Percentiles rank a stretch among this genome's conserved stretches.
Evolutionary conservation across 225 moss, liverwort and hornwort genomes (phyloP).

Genomic region (Marchantia paleacea): DNA sequence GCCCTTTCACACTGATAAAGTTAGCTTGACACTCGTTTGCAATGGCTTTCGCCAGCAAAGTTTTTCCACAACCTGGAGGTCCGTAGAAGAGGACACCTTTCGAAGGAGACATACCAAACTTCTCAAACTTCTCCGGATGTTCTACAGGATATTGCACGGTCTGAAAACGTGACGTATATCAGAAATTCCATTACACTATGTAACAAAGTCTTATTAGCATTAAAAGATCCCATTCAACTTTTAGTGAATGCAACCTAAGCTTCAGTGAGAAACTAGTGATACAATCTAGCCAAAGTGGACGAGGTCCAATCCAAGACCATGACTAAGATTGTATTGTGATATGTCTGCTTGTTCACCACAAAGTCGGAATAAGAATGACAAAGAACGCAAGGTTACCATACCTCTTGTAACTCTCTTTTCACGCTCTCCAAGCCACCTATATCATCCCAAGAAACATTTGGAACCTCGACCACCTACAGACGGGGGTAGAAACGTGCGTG

Average conservation of each 20-base stretch:
- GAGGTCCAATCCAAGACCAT: not conserved
- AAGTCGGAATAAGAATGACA: not conserved
- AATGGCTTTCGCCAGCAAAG: slow-evolving; percentile 90
- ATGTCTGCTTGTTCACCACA: not conserved
- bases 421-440: slow-evolving; percentile 38
- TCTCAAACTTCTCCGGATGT: slow-evolving; percentile 99
- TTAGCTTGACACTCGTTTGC: slow-evolving; percentile 83
- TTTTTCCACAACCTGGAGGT: slow-evolving; percentile 93
- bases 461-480: slow-evolving; percentile 35
- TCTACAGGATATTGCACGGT: slow-evolving; percentile 98
- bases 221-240: not conserved
- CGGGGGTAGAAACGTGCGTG: not conserved
- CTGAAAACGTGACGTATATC: slow-evolving; percentile 30
- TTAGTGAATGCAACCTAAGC: not conserved
- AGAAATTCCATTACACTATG: not conserved
- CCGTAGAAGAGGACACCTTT: slow-evolving; percentile 97
- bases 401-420: slow-evolving; percentile 82
- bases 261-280: not conserved
- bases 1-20: slow-evolving; percentile 82
- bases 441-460: slow-evolving; percentile 34
- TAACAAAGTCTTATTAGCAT: not conserved
- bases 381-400: slow-evolving; percentile 22
- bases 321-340: not conserved
- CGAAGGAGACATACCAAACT: slow-evolving; percentile 99
- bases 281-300: not conserved